Conservation (phyloP, 441 rosid genomes). For the Raphanus hybrid region DNA sequence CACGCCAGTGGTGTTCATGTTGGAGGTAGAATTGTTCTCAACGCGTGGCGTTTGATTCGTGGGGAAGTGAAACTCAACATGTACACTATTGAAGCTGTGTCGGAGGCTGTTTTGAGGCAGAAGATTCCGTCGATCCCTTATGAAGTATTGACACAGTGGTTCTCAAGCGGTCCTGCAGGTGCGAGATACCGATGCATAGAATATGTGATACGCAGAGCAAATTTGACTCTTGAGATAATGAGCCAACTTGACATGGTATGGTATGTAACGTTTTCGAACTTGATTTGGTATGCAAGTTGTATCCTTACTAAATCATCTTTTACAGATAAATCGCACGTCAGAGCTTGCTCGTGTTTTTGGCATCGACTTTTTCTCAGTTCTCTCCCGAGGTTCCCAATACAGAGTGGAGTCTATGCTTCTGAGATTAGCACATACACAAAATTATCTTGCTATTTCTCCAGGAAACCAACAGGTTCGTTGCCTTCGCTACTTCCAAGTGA, state of each 20-base stretch:
- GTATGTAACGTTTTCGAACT: slow-evolving; percentile 47
- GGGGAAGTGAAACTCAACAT: slow-evolving; percentile 88
- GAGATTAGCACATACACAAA: slow-evolving; percentile 94
- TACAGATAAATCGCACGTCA: slow-evolving; percentile 97
- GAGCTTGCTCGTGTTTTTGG: slow-evolving; percentile 99
- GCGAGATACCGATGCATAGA: slow-evolving; percentile 92
- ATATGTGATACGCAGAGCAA: slow-evolving; percentile 74
- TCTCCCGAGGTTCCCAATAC: slow-evolving; percentile 97
- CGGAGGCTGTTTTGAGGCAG: slow-evolving; percentile 84
- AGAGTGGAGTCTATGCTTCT: slow-evolving; percentile 99
- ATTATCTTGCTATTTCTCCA: slow-evolving; percentile 95
- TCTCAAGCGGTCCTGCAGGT: slow-evolving; percentile 73
- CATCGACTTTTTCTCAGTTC: slow-evolving; percentile 97
- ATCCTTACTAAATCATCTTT: slow-evolving; percentile 31
- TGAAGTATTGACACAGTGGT: slow-evolving; percentile 80
- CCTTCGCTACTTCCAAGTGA: neutral
- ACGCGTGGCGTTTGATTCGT: slow-evolving; percentile 92
- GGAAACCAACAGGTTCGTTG: slow-evolving; percentile 84
- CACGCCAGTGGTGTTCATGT: slow-evolving; percentile 68
- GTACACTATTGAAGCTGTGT: slow-evolving; percentile 86
- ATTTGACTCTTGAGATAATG: slow-evolving; percentile 81
- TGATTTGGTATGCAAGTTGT: slow-evolving; percentile 15
- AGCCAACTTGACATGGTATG: slow-evolving; percentile 93
- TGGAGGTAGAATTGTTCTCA: slow-evolving; percentile 93
- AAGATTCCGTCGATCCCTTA: slow-evolving; percentile 80